These are phyloP conservation scores for Casaregolazyma lundiana DNA, from an alignment of 1,139 yeast species.

Conservation along the genomic window DNA sequence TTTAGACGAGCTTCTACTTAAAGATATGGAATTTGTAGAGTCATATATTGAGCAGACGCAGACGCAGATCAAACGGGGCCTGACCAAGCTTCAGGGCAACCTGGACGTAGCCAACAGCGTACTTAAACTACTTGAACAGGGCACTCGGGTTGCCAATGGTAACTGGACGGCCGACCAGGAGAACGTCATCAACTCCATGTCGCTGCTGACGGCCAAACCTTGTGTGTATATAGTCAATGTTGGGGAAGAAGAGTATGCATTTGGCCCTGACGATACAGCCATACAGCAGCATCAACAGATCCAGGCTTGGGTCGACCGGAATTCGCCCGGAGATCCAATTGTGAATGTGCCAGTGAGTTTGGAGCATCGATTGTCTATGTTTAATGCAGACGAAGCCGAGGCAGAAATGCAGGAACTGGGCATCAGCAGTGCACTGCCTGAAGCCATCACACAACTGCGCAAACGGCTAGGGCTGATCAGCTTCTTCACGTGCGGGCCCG, in stretches of 20 bases:
- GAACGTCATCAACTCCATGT: conserved; percentile 83
- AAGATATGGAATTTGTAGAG: conserved; percentile 87
- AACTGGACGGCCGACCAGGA: conserved; percentile 64
- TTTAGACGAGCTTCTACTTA: conserved; percentile 79
- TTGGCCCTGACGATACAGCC: conserved; percentile 37
- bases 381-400: conserved; percentile 72
- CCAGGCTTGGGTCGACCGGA: conserved; percentile 80
- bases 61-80: conserved; percentile 15
- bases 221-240: conserved; percentile 84
- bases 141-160: conserved; percentile 85
- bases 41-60: conserved; percentile 77
- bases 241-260: conserved; percentile 87
- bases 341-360: conserved; percentile 81
- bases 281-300: conserved; percentile 40
- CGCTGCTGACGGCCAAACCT: conserved; percentile 82
- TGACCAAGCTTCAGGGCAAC: conserved; percentile 41
- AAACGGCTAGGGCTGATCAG: conserved; percentile 60
- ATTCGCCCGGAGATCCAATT: conserved; percentile 82
- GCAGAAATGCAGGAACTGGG: conserved; percentile 75
- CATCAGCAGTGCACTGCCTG: conserved; percentile 75
- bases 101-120: conserved; percentile 69
- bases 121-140: conserved; percentile 67
- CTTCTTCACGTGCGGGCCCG: conserved; percentile 77
- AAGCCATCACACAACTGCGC: conserved; percentile 64
- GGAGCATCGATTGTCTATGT: conserved; percentile 76